Base-by-base conservation (phyloP, 2,329 filamentous ascomycete genomes). In the Scleromitrula shiraiana region DNA sequence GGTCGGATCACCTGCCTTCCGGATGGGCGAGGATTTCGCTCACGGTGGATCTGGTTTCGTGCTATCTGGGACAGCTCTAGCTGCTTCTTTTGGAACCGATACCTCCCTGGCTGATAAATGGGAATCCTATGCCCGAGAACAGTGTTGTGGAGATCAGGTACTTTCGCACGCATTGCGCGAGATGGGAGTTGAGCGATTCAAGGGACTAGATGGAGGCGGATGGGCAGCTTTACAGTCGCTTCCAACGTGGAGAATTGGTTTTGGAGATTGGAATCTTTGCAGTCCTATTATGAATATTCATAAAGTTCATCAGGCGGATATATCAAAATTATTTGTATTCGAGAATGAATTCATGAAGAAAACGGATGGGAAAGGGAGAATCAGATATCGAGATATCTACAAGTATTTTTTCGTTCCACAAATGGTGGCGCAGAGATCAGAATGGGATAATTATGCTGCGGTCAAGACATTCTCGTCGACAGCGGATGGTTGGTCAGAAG, bases 21-120 rank as follows among this genome's bases (percentile, higher is more conserved):
- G 75, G 30, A 59, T 62, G 15, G 60, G 60, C 20, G 65, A 71
- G 36, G 56, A 63, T 6, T 80, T 80, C 51, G 76, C 66, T 1
- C 77, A 80, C 53, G 77, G 77, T 4, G 77, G 77, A 2, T 76
- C 72, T 39, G 77, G 77, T 2, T 77, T 77, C 48, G 54, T 75
- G 22, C 53, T 80, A 24, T 78, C 74, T 22, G 65, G 71, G 27
- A 71, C 69, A 1, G 70, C 76, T 3, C 74, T 82, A 69, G 36
- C 17, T 14, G 10, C 19, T 12, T 49, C 48, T 6, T 49, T 53
- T 37, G 41, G 38, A 9, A 30, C 49, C 27, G 49, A 50, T n/a
- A 26, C 22, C 7, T 33, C 27, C 17, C 14, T 52, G 2, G 50
- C 50, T 23, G 15, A 26, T 5, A 33, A 22, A 23, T 52, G 42